Base-by-base conservation (phyloP, 495 filamentous ascomycete species). In the Neurospora africana region DNA sequence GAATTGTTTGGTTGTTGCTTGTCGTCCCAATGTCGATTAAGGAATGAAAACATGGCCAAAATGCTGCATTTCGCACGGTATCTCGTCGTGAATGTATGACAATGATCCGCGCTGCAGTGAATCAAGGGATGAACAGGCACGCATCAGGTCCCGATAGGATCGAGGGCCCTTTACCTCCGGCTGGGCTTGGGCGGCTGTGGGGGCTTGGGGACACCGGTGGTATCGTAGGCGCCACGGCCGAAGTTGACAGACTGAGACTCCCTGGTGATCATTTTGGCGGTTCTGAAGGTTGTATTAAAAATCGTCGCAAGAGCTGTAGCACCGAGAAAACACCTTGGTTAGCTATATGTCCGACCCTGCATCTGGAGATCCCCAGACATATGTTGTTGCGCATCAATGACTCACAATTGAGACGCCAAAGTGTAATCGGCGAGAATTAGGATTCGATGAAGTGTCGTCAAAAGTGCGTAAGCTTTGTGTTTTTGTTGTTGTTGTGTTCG, bases 201-300 rank as follows among this genome's bases (percentile, higher is more conserved):
- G 58, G 86, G 86, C 79, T 87, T 87, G 38, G 83, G 84, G 11
- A 87, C 82, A 53, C 85, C 85, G 37, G 86, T 87, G 71, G 85
- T 86, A 77, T 87, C 86, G 73, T 87, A 87, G 67, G 85, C 85
- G n/a, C 86, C 86, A 30, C 86, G 81, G 75, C 85, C 86, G 80
- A 86, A 86, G 81, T 87, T 87, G 75, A 78, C 69, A 41, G 74
- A 76, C 79, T 79, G 79, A 38, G 80, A 81, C 71, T 80, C 82
- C 81, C 82, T 81, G 74, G 78, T 79, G 74, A 83, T 81, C 86
- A 87, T 87, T 78, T 70, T 80, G 78, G 68, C 53, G 40, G 74
- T 73, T 40, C 43, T 10, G 37, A 23, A 70, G 47, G 33, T 33
- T 36, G 35, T 74, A 30, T 73, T 69, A 43, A 43, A 74, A 75